Percentiles rank a stretch among this genome's conserved stretches.
phyloP scores from a whole-genome alignment of 225 moss, liverwort and hornwort species.

The Climacium dendroides region DNA sequence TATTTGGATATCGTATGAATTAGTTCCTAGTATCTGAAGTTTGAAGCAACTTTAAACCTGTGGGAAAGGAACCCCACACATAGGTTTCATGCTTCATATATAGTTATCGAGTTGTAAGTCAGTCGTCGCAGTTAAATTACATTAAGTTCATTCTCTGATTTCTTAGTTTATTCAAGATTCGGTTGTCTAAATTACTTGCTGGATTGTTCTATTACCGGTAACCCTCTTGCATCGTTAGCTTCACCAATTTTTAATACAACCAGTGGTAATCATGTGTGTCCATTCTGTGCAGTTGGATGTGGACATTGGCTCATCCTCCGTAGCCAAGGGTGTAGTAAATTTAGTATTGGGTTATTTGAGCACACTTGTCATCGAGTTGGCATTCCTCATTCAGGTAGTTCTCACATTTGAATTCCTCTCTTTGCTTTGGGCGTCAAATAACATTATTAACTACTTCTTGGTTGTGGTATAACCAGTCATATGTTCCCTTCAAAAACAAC shows the following conservation, averaged over 20 bases:
- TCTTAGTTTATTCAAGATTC: neutral
- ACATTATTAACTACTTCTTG: neutral
- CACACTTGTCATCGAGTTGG: conserved; percentile 92
- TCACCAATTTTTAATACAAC: neutral
- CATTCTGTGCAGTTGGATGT: conserved; percentile 68
- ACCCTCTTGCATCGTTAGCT: neutral
- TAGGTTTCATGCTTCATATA: neutral
- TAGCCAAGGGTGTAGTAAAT: conserved; percentile 91
- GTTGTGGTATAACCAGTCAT: neutral
- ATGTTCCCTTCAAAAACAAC: neutral
- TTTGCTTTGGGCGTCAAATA: neutral
- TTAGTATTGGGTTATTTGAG: conserved; percentile 88
- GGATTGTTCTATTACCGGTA: no score
- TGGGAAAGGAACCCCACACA: neutral
- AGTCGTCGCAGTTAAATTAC: neutral
- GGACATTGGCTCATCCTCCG: conserved; percentile 95
- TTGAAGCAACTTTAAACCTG: neutral
- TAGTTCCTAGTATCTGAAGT: neutral
- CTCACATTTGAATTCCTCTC: neutral
- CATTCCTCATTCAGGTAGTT: conserved; percentile 84
- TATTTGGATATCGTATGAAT: no score
- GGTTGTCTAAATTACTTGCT: neutral
- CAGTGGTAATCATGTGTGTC: neutral
- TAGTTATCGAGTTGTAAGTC: neutral
- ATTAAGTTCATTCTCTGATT: no score